Conservation (phyloP, 768 basidiomycete species). For the Guyanaporus albipodus region DNA sequence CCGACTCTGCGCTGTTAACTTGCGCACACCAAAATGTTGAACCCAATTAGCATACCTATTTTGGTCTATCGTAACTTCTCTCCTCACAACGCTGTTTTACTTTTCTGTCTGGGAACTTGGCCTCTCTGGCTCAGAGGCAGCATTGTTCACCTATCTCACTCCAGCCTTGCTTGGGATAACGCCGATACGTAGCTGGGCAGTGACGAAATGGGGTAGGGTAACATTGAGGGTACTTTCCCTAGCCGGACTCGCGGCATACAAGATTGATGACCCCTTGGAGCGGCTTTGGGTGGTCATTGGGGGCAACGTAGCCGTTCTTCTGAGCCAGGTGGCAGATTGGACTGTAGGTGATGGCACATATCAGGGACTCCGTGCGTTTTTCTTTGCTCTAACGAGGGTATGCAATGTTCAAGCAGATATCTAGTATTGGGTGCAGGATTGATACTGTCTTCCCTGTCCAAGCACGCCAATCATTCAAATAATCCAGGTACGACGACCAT, state of each 20-base stretch:
- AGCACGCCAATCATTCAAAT: slow-evolving; percentile 75
- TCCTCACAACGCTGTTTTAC: slow-evolving; percentile 81
- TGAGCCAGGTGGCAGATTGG: slow-evolving; percentile 55
- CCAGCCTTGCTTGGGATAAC: slow-evolving; percentile 55
- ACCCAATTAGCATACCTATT: slow-evolving; percentile 60
- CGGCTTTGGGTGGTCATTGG: slow-evolving; percentile 54
- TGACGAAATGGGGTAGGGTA: slow-evolving; percentile 46
- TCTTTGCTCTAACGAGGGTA: neutral
- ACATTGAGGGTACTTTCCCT: slow-evolving; percentile 48
- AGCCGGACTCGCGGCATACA: slow-evolving; percentile 51
- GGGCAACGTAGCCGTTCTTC: slow-evolving; percentile 47
- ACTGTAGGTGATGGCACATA: slow-evolving; percentile 39
- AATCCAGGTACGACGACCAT: slow-evolving; percentile 54
- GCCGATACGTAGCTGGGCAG: slow-evolving; percentile 42
- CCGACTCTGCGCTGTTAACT: neutral
- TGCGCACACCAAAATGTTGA: neutral
- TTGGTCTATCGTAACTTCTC: slow-evolving; percentile 79
- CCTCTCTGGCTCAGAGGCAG: slow-evolving; percentile 76
- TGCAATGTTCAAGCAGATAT: neutral
- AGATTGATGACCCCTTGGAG: slow-evolving; percentile 45
- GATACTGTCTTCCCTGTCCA: slow-evolving; percentile 60
- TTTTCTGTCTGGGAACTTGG: slow-evolving; percentile 91
- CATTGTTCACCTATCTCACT: slow-evolving; percentile 67
- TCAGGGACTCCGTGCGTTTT: slow-evolving; percentile 45
- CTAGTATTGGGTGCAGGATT: slow-evolving; percentile 66